Conservation (phyloP, 2,329 filamentous ascomycete genomes). For the Neurospora sp. region DNA sequence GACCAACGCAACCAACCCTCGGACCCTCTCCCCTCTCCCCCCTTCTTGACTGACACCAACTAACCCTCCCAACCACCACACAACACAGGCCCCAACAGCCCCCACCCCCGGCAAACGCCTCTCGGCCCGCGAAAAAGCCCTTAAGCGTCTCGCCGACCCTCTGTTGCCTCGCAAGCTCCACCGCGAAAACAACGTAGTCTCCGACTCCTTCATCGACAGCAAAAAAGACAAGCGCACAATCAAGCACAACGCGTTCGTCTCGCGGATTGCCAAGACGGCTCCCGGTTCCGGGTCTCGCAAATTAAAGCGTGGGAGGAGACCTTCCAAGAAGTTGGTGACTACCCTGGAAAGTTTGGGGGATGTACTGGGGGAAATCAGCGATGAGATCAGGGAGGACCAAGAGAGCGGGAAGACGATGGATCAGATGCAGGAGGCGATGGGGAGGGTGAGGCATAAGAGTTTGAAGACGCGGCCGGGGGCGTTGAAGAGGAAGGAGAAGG, state of each 20-base stretch:
- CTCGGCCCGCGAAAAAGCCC: slow-evolving; percentile 46
- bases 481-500: slow-evolving; percentile 69
- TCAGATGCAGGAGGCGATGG: slow-evolving; percentile 31
- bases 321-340: slow-evolving; percentile 67
- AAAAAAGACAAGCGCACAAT: slow-evolving; percentile 80
- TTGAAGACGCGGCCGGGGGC: slow-evolving; percentile 67
- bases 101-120: slow-evolving; percentile 33
- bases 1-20: background rate
- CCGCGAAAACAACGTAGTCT: slow-evolving; percentile 38
- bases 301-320: slow-evolving; percentile 50
- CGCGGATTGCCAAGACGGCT: slow-evolving; percentile 57
- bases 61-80: slow-evolving; percentile 2
- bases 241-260: slow-evolving; percentile 71
- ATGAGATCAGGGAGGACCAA: slow-evolving; percentile 37
- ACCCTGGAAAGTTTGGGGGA: slow-evolving; percentile 68
- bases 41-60: background rate
- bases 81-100: slow-evolving; percentile 17
- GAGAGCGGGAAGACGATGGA: slow-evolving; percentile 27
- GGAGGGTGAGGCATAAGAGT: slow-evolving; percentile 63
- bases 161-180: slow-evolving; percentile 42
- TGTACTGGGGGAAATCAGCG: slow-evolving; percentile 58
- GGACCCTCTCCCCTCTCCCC: too few relatives aligned
- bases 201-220: slow-evolving; percentile 53
- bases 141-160: slow-evolving; percentile 40
- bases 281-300: slow-evolving; percentile 17